Conservation (phyloP, 2,329 filamentous ascomycete species). For the Microsporum canis region DNA sequence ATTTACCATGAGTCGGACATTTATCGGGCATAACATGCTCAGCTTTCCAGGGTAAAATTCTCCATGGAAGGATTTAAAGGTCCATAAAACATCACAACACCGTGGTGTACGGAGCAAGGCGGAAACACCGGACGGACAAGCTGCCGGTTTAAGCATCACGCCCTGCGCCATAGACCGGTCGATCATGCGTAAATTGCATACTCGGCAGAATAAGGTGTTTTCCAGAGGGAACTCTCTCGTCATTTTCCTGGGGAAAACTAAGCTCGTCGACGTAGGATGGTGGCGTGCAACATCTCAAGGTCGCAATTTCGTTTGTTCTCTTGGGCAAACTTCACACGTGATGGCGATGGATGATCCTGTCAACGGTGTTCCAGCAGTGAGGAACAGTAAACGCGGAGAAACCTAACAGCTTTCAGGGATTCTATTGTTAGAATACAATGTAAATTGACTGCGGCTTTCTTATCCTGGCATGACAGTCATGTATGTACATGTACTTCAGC, state of each 20-base stretch:
- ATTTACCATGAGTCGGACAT: background rate
- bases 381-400: conserved; percentile 4
- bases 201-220: background rate
- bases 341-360: background rate
- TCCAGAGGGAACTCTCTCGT: background rate
- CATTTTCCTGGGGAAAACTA: background rate
- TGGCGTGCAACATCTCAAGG: background rate
- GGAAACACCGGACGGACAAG: background rate
- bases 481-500: background rate
- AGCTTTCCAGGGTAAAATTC: background rate
- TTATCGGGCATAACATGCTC: background rate
- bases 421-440: background rate
- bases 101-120: background rate
- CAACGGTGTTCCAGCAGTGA: background rate
- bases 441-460: background rate
- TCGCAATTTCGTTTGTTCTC: background rate
- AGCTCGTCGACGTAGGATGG: background rate
- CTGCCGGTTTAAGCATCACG: background rate
- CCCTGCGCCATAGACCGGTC: background rate
- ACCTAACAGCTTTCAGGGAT: background rate
- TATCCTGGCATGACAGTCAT: background rate
- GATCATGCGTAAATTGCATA: background rate
- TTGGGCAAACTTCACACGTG: background rate
- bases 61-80: background rate
- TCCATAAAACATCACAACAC: background rate